Evolutionary conservation across 176 grass and related monocot genomes (phyloP), one percentile per base, ranked within the genome.

Genomic region (Rhipidocladum racemiflorum): DNA sequence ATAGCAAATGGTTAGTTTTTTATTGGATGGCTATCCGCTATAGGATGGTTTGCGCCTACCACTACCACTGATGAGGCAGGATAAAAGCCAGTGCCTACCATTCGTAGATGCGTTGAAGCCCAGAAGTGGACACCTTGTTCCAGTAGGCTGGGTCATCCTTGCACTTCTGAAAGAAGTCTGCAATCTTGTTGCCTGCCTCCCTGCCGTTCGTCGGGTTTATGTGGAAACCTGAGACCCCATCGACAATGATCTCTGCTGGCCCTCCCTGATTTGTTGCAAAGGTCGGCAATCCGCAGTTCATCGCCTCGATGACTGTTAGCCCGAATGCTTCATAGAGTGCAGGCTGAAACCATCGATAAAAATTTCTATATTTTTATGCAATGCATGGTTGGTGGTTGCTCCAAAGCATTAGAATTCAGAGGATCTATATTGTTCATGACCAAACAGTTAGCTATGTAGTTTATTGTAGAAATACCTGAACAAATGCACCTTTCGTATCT

Each of bases 291-390:
- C 96, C 96, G 1, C 96, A 99, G 69, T 99, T 99, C 96, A 99
- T 95, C 6, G 96, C 92, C 85, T 99, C 96, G 18, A 95, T 95
- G 28, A 99, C 92, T 9, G 92, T 99, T 48, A 99, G 71, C 24
- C 96, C 96, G 36, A 99, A 99, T 69, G 96, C 96, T 85, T 99
- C 96, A 20, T 99, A 99, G 21, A 95, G 70, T 59, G 96, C 96
- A 85, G 96, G 96, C 96, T 99, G 87, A 76, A 87, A 84, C 54
- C 57, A 29, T 38, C 43, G 16, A 88, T 45, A n/a, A n/a, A n/a
- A n/a, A n/a, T n/a, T n/a, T n/a, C n/a, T n/a, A n/a, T n/a, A n/a
- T n/a, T n/a, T n/a, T 62, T 20, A 67, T 70, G 32, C 18, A 36
- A 0, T 17, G 39, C 39, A 40, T 40, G 27, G 15, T 29, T 30